Conservation (phyloP, 345 rosid genomes). For the Excoecaria cochinchinensis region DNA sequence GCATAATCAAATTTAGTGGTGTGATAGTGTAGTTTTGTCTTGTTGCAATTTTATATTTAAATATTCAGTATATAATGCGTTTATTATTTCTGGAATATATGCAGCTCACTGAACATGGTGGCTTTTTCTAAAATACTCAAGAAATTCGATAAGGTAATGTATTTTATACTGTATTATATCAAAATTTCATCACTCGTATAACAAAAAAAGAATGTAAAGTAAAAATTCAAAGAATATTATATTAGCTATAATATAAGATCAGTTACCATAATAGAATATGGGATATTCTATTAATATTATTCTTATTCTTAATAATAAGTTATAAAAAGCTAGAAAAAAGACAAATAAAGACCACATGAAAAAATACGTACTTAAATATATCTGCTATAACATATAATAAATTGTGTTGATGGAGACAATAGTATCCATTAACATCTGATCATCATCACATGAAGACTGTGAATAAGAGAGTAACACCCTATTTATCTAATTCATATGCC, state of each 20-base stretch:
- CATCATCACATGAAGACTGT: slow-evolving; percentile 21
- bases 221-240: too few relatives aligned
- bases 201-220: background rate
- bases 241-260: too few relatives aligned
- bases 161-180: background rate
- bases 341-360: slow-evolving; percentile 7
- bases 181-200: background rate
- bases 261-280: background rate
- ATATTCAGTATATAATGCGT: background rate
- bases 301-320: background rate
- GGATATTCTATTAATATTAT: background rate
- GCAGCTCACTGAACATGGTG: slow-evolving; percentile 81
- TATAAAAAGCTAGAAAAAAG: background rate
- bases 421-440: background rate
- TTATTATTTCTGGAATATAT: slow-evolving; percentile 20
- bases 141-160: slow-evolving; percentile 89
- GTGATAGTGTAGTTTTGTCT: background rate
- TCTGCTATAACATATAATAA: background rate
- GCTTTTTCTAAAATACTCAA: slow-evolving; percentile 88
- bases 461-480: background rate
- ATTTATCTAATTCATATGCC: background rate
- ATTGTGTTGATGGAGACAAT: background rate
- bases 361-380: background rate
- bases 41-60: background rate
- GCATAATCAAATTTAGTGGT: background rate